Conservation (phyloP, 345 rosid genomes). For the Corymbia maculata region DNA sequence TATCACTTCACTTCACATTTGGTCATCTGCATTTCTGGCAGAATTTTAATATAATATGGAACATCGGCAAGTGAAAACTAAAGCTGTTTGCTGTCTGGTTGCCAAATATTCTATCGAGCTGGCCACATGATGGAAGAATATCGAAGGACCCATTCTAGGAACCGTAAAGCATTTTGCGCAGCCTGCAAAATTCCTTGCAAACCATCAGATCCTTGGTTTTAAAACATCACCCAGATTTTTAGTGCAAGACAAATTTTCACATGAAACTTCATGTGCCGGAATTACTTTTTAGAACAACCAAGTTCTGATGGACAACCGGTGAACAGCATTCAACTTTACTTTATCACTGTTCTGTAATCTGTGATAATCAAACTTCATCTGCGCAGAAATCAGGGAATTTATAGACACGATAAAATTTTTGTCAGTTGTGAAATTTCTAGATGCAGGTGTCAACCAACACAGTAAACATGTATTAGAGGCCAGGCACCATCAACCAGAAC, state of each 20-base stretch:
- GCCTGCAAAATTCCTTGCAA: background rate
- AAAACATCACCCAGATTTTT: background rate
- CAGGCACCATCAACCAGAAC: background rate
- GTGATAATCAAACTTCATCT: background rate
- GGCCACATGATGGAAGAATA: background rate
- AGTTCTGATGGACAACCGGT: background rate
- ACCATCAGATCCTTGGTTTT: background rate
- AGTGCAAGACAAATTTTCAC: background rate
- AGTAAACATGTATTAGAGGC: background rate
- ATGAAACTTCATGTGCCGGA: background rate
- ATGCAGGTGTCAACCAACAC: background rate
- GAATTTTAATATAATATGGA: background rate
- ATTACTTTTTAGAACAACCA: background rate
- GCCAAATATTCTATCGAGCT: background rate
- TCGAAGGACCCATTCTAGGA: background rate
- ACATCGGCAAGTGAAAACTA: background rate
- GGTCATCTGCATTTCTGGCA: background rate
- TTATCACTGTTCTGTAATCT: background rate
- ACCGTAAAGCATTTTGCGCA: background rate
- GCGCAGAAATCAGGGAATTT: background rate
- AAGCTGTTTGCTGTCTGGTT: background rate
- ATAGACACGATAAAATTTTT: background rate
- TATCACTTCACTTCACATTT: background rate
- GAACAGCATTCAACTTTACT: background rate
- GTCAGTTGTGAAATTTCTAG: background rate